These are phyloP conservation scores for Trichoderma orchidacearum DNA, from an alignment of 495 filamentous ascomycete genomes.

Conservation along the genomic window DNA sequence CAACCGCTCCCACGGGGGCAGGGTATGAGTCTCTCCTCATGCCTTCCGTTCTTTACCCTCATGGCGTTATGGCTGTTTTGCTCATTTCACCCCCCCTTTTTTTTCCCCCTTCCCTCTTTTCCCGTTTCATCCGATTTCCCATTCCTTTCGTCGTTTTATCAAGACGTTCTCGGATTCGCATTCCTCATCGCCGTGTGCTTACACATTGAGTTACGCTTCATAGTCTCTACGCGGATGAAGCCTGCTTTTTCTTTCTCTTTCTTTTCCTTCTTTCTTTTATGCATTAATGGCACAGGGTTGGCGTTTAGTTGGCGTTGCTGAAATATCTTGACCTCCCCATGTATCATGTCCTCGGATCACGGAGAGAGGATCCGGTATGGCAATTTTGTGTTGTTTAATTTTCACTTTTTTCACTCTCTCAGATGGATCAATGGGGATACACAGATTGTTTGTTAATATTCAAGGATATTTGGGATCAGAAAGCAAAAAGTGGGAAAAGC, in stretches of 20 bases:
- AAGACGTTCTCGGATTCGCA: too few species aligned
- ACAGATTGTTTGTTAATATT: neutral
- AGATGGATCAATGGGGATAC: neutral
- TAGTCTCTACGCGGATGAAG: neutral
- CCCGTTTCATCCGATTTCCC: slow-evolving; percentile 2
- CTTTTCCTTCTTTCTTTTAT: too few species aligned
- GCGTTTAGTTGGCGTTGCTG: neutral
- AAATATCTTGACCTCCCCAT: neutral
- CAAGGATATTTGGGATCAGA: neutral
- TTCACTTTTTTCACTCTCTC: slow-evolving; percentile 2
- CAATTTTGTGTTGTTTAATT: neutral
- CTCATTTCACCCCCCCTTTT: neutral
- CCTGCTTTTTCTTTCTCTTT: neutral
- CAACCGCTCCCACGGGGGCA: slow-evolving; percentile 21
- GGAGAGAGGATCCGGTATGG: too few species aligned
- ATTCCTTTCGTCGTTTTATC: neutral
- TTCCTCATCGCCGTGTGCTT: too few species aligned
- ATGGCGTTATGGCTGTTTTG: slow-evolving; percentile 1
- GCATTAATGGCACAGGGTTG: neutral
- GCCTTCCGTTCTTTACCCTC: neutral
- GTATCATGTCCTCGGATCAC: neutral
- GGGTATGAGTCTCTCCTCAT: neutral
- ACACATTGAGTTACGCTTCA: neutral
- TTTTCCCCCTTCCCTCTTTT: slow-evolving; percentile 7
- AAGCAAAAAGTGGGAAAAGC: neutral